Evolutionary conservation across 1,139 yeast species (phyloP).

Genomic region (Kluyveromyces sp.): DNA sequence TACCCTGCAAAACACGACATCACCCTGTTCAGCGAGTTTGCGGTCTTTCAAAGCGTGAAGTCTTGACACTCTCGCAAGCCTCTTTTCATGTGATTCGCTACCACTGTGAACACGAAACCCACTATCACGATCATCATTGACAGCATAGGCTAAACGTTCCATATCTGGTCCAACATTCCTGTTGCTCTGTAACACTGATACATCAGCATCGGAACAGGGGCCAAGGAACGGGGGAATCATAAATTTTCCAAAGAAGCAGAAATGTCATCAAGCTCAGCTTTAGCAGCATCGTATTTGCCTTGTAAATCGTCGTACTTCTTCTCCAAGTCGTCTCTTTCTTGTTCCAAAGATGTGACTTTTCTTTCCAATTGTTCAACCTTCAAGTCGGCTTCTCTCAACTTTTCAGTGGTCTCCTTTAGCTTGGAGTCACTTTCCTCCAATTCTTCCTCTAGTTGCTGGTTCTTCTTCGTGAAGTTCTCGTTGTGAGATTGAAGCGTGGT

Average conservation of each 20-base stretch:
- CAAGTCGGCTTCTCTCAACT: slow-evolving; percentile 92
- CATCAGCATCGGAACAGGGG: too few relatives aligned
- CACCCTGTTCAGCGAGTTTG: too few relatives aligned
- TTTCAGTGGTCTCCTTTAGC: slow-evolving; percentile 88
- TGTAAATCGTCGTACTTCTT: slow-evolving; percentile 84
- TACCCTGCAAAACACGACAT: too few relatives aligned
- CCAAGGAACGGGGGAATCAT: slow-evolving; percentile 8
- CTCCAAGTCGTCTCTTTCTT: slow-evolving; percentile 90
- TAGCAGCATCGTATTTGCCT: slow-evolving; percentile 70
- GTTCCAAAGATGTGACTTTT: slow-evolving; percentile 84
- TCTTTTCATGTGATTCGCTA: too few relatives aligned
- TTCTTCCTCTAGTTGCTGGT: slow-evolving; percentile 87
- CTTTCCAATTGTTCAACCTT: slow-evolving; percentile 96
- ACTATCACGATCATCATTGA: background rate
- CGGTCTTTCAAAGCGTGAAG: too few relatives aligned
- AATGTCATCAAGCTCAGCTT: slow-evolving; percentile 83
- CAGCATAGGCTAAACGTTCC: background rate
- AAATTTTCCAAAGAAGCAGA: slow-evolving; percentile 73
- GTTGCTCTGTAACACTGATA: too few relatives aligned
- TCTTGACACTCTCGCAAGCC: too few relatives aligned
- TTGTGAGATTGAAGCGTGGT: slow-evolving; percentile 82
- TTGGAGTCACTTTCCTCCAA: slow-evolving; percentile 88
- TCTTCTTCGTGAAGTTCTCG: slow-evolving; percentile 88
- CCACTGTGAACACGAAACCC: background rate
- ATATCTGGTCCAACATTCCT: background rate